Percentiles rank a stretch among this genome's conserved stretches.
phyloP scores from a whole-genome alignment of 805 yeast species.

The Phaffomyces opuntiae region DNA sequence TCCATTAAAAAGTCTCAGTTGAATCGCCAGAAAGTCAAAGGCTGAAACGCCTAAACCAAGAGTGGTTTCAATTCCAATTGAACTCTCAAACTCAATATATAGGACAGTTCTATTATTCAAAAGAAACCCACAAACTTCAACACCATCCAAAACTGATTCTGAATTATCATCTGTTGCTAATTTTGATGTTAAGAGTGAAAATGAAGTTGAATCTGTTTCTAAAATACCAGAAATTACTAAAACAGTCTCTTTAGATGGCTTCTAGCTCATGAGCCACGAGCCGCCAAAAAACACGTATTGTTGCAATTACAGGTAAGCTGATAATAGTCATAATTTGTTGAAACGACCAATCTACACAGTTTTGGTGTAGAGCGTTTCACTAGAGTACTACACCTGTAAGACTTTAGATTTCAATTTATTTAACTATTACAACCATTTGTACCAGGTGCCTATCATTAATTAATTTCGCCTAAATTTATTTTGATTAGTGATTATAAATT shows the following conservation, averaged over 20 bases:
- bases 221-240: slow-evolving; percentile 16
- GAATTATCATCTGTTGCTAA: not conserved
- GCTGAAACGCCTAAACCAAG: slow-evolving; percentile 2
- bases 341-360: no score
- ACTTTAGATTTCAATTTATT: no score
- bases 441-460: no score
- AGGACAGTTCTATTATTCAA: slow-evolving; percentile 1
- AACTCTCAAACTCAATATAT: slow-evolving; percentile 1
- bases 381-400: no score
- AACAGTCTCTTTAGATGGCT: slow-evolving; percentile 14
- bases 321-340: no score
- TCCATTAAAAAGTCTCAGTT: not conserved
- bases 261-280: no score
- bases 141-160: slow-evolving; percentile 1
- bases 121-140: slow-evolving; percentile 1
- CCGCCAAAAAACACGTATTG: no score
- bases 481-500: no score
- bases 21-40: not conserved
- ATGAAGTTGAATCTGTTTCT: slow-evolving; percentile 1
- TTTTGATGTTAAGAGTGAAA: slow-evolving; percentile 2
- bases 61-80: slow-evolving; percentile 10
- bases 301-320: no score
- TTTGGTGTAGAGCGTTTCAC: no score
- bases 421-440: no score
- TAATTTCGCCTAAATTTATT: no score